These are phyloP conservation scores for Lactarius sp. DNA, from an alignment of 768 basidiomycete species.

Conservation along the genomic window DNA sequence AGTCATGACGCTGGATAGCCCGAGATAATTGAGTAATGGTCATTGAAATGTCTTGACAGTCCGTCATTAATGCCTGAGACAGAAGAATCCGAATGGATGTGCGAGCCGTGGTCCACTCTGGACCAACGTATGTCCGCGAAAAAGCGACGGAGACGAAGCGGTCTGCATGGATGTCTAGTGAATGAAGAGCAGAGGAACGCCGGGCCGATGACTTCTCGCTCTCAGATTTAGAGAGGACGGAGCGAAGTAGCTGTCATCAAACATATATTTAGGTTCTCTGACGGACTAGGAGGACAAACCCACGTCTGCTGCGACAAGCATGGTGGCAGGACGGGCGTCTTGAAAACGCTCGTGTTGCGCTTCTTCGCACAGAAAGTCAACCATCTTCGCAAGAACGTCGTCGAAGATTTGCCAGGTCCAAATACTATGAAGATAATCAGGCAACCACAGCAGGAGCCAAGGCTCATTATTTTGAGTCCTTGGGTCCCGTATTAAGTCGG, in stretches of 20 bases:
- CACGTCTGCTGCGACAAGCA: slow-evolving; percentile 60
- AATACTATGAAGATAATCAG: slow-evolving; percentile 56
- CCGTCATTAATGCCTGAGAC: slow-evolving; percentile 31
- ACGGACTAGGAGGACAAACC: slow-evolving; percentile 29
- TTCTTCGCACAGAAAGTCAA: slow-evolving; percentile 74
- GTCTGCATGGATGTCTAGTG: slow-evolving; percentile 49
- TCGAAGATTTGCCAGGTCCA: slow-evolving; percentile 40
- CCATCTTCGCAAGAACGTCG: slow-evolving; percentile 65
- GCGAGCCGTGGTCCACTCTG: slow-evolving; percentile 43
- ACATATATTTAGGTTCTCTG: not conserved
- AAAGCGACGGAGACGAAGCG: slow-evolving; percentile 46
- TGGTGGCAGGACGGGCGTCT: slow-evolving; percentile 52
- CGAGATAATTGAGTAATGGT: slow-evolving; percentile 34
- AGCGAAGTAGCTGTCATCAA: slow-evolving; percentile 33
- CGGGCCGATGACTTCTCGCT: slow-evolving; percentile 29
- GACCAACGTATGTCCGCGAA: slow-evolving; percentile 35
- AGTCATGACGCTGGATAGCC: slow-evolving; percentile 38
- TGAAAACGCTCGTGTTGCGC: slow-evolving; percentile 73
- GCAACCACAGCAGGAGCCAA: slow-evolving; percentile 61
- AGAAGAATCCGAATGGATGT: slow-evolving; percentile 40
- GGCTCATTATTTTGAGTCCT: slow-evolving; percentile 35
- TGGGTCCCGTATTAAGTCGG: slow-evolving; percentile 40
- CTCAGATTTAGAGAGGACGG: slow-evolving; percentile 34
- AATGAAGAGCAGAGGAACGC: slow-evolving; percentile 33
- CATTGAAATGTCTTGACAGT: slow-evolving; percentile 33